Percentiles rank a stretch among this genome's conserved stretches.
phyloP scores from a whole-genome alignment of 805 yeast genomes.

The Wickerhamiella sergipiensis region DNA sequence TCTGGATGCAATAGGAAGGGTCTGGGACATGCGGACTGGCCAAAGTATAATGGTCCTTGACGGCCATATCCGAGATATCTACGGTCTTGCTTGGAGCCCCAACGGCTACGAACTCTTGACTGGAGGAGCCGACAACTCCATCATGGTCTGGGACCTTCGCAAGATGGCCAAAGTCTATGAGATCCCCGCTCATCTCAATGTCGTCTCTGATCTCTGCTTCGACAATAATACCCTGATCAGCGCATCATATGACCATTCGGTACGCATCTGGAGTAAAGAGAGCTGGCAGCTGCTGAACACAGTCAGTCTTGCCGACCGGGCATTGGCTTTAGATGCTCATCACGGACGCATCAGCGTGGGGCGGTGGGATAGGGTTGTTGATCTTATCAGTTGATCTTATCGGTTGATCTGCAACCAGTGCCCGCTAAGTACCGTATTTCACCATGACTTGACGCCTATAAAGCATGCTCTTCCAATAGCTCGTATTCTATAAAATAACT shows the following conservation, averaged over 20 bases:
- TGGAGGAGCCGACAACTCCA: constrained; percentile 68
- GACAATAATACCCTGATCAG: constrained; percentile 30
- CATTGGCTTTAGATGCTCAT: constrained; percentile 47
- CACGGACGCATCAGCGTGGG: constrained; percentile 35
- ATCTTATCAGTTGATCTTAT: constrained; percentile 20
- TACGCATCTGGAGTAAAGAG: constrained; percentile 53
- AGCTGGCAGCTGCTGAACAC: constrained; percentile 49
- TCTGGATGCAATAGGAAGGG: constrained; percentile 52
- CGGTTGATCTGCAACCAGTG: no score
- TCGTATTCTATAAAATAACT: no score
- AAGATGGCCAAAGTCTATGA: constrained; percentile 30
- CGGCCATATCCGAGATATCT: constrained; percentile 63
- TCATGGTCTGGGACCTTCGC: constrained; percentile 80
- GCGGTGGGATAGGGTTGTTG: constrained; percentile 78
- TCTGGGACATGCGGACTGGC: constrained; percentile 85
- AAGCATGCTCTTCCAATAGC: no score
- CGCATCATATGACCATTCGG: constrained; percentile 45
- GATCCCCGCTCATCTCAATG: constrained; percentile 61
- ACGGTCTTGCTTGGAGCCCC: constrained; percentile 57
- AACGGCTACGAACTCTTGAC: constrained; percentile 69
- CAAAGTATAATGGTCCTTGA: constrained; percentile 41
- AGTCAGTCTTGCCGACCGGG: constrained; percentile 49
- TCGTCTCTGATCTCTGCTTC: constrained; percentile 55
- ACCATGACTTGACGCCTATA: no score
- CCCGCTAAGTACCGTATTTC: no score